Conservation (phyloP, 2,329 filamentous ascomycete genomes). For the Trichoderma endophyticum region DNA sequence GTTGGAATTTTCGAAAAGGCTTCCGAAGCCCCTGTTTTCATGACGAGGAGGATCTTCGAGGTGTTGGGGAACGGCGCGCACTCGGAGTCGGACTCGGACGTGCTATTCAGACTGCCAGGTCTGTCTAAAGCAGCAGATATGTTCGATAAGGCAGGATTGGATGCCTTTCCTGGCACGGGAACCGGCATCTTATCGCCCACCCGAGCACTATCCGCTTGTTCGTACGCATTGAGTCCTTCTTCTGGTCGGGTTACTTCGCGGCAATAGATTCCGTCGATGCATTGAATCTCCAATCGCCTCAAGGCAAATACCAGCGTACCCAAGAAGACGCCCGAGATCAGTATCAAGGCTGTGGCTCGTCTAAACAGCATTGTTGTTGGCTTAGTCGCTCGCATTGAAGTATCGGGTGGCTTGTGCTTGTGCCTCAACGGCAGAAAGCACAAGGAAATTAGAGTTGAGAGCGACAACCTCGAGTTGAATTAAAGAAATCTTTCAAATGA, state of each 20-base stretch:
- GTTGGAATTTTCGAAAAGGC: conserved; percentile 50
- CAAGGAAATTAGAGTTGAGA: neutral
- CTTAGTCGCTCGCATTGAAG: neutral
- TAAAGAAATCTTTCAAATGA: neutral
- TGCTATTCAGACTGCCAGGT: neutral
- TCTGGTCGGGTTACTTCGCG: neutral
- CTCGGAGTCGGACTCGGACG: conserved; percentile 26
- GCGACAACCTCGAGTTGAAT: neutral
- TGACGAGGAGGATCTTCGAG: conserved; percentile 47
- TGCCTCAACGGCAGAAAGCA: neutral
- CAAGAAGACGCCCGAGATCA: conserved; percentile 29
- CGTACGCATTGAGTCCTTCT: neutral
- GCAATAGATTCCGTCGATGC: conserved; percentile 4
- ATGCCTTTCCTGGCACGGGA: neutral
- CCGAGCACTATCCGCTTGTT: neutral
- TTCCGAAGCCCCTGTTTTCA: conserved; percentile 59
- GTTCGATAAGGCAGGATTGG: neutral
- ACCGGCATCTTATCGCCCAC: too few species aligned
- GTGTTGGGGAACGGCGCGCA: conserved; percentile 43
- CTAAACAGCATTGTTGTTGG: conserved; percentile 30
- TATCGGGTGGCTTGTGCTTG: neutral
- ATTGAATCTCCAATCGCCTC: conserved; percentile 31
- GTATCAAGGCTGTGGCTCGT: conserved; percentile 28
- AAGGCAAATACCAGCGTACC: conserved; percentile 34
- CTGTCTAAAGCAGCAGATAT: neutral